phyloP scores from a whole-genome alignment of 192 early-diverging fungal genomes.

The Cetraspora pellucida region DNA sequence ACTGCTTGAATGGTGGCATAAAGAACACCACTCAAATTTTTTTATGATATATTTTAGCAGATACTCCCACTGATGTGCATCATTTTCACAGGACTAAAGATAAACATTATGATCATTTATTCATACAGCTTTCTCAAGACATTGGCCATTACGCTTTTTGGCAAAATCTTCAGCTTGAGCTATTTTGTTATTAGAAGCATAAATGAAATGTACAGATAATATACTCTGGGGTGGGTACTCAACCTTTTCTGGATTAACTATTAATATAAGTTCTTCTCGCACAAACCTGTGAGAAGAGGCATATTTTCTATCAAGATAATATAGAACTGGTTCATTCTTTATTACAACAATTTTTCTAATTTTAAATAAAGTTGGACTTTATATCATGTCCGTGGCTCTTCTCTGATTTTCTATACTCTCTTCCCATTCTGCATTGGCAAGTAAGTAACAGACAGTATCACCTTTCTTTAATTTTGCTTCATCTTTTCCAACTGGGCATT shows the following conservation, averaged over 20 bases:
- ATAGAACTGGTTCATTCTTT: slow-evolving; percentile 22
- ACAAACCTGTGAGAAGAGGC: background rate
- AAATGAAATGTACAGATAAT: background rate
- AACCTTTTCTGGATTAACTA: slow-evolving; percentile 15
- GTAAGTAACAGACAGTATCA: slow-evolving; percentile 18
- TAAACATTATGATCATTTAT: background rate
- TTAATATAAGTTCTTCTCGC: slow-evolving; percentile 18
- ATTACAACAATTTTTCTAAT: slow-evolving; percentile 22
- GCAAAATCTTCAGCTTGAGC: background rate
- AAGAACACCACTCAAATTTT: slow-evolving; percentile 12
- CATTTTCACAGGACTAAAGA: too few relatives aligned
- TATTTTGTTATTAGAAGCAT: background rate
- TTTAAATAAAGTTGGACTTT: background rate
- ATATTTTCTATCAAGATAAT: slow-evolving; percentile 26
- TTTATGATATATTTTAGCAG: slow-evolving; percentile 25
- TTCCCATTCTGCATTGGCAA: slow-evolving; percentile 23
- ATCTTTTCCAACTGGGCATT: slow-evolving; percentile 20
- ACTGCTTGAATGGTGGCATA: background rate
- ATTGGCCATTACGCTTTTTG: background rate
- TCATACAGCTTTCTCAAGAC: too few relatives aligned
- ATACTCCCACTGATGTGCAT: background rate
- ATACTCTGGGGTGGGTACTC: background rate
- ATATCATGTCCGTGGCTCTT: background rate
- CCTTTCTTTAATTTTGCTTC: slow-evolving; percentile 11
- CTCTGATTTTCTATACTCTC: slow-evolving; percentile 20